Percentiles rank a stretch among this genome's conserved stretches.
phyloP scores from a whole-genome alignment of 2,329 filamentous ascomycete species.

The Rasamsonia emersonii region DNA sequence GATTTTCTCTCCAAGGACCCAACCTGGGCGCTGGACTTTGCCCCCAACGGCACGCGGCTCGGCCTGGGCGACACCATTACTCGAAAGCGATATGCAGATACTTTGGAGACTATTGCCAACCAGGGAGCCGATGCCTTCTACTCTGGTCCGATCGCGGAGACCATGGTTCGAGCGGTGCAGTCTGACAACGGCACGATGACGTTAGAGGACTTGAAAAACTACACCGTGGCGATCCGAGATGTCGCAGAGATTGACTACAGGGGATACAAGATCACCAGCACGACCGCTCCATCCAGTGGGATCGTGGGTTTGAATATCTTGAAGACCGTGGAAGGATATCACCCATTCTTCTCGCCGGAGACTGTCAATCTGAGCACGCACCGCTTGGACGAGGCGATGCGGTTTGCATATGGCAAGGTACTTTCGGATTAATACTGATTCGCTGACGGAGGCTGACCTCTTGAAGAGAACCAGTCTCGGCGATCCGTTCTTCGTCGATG shows the following conservation, averaged over 20 bases:
- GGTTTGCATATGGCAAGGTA: conserved; percentile 70
- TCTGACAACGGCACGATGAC: conserved; percentile 76
- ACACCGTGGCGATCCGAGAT: conserved; percentile 57
- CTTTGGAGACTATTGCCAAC: conserved; percentile 67
- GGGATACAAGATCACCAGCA: conserved; percentile 57
- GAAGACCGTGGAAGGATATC: conserved; percentile 75
- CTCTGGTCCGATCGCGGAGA: conserved; percentile 60
- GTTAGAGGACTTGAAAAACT: conserved; percentile 64
- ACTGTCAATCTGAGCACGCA: conserved; percentile 64
- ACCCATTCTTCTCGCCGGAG: conserved; percentile 50
- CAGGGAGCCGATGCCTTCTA: conserved; percentile 69
- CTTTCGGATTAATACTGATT: background rate
- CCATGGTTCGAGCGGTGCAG: conserved; percentile 62
- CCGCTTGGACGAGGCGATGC: conserved; percentile 76
- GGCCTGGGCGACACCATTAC: conserved; percentile 69
- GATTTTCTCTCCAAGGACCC: conserved; percentile 69
- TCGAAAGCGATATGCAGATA: conserved; percentile 69
- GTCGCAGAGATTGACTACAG: conserved; percentile 58
- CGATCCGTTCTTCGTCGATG: conserved; percentile 66
- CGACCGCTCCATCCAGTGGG: conserved; percentile 69
- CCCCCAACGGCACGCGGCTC: conserved; percentile 67
- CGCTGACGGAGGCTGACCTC: conserved; percentile 8
- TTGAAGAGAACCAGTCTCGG: conserved; percentile 63
- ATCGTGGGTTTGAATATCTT: conserved; percentile 65
- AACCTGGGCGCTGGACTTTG: conserved; percentile 81